Evolutionary conservation across 2,329 filamentous ascomycete genomes (phyloP).

Genomic region (Cladosporium sphaerospermum): DNA sequence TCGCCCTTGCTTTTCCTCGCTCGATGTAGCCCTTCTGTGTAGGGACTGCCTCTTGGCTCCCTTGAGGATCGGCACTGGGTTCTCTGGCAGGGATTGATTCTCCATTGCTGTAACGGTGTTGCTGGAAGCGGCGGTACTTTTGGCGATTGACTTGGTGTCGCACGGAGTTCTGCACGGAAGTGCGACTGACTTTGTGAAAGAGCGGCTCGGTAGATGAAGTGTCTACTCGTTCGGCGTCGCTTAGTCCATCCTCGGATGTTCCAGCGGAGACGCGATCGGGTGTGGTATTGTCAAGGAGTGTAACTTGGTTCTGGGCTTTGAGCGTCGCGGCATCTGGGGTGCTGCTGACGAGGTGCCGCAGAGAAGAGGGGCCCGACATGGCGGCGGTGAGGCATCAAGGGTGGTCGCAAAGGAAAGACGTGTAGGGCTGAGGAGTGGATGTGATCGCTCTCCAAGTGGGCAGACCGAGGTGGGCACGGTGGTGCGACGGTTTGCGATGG

Average conservation of each 20-base stretch:
- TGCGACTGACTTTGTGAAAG: constrained; percentile 3
- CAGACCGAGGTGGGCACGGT: neutral
- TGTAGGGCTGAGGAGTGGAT: constrained; percentile 4
- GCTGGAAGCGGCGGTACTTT: constrained; percentile 31
- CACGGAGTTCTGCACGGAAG: constrained; percentile 21
- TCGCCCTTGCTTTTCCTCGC: constrained; percentile 24
- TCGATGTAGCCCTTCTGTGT: constrained; percentile 24
- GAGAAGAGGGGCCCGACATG: constrained; percentile 24
- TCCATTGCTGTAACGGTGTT: constrained; percentile 23
- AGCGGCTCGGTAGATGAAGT: constrained; percentile 18
- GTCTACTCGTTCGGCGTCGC: constrained; percentile 24
- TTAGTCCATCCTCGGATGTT: constrained; percentile 12
- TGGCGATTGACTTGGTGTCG: constrained; percentile 28
- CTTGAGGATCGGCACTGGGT: constrained; percentile 12
- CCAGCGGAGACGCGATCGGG: constrained; percentile 1
- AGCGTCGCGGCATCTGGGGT: constrained; percentile 17
- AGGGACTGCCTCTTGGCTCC: constrained; percentile 16
- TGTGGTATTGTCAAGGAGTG: constrained; percentile 53
- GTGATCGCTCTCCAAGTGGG: neutral
- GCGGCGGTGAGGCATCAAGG: neutral
- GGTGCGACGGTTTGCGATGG: neutral
- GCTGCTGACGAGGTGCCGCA: constrained; percentile 20
- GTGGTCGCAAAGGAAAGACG: neutral
- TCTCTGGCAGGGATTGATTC: constrained; percentile 15
- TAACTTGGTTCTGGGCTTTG: constrained; percentile 54